phyloP scores from a whole-genome alignment of 306 rosid species.

The Fragaria iinumae region DNA sequence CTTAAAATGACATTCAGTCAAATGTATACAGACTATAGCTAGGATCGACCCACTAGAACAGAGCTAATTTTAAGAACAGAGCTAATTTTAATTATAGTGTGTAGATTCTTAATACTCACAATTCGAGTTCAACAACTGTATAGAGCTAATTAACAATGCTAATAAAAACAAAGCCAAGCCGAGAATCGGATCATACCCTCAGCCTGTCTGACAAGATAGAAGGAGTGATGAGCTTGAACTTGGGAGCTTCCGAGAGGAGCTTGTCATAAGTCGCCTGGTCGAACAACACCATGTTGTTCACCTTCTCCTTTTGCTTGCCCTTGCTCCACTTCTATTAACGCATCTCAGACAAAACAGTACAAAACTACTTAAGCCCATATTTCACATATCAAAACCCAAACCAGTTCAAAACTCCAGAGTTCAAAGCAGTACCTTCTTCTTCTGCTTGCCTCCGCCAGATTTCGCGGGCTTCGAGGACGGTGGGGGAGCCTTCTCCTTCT shows the following conservation, averaged over 20 bases:
- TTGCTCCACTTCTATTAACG: constrained; percentile 33
- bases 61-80: neutral
- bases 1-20: no score
- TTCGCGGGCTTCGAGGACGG: constrained; percentile 15
- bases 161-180: neutral
- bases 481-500: constrained; percentile 13
- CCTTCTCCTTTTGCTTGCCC: constrained; percentile 40
- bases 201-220: constrained; percentile 32
- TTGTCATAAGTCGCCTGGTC: constrained; percentile 36
- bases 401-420: no score
- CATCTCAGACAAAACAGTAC: neutral
- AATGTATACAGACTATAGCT: no score
- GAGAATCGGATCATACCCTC: constrained; percentile 16
- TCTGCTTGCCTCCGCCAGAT: constrained; percentile 16
- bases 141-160: neutral
- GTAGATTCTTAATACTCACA: neutral
- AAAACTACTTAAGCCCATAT: neutral
- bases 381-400: neutral
- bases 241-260: constrained; percentile 30
- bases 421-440: constrained; percentile 2
- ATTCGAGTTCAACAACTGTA: no score
- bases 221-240: constrained; percentile 36
- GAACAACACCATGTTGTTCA: constrained; percentile 37
- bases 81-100: neutral
- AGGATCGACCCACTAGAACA: neutral